phyloP scores from a whole-genome alignment of 163 green algal species.

The Chlorella variabilis region DNA sequence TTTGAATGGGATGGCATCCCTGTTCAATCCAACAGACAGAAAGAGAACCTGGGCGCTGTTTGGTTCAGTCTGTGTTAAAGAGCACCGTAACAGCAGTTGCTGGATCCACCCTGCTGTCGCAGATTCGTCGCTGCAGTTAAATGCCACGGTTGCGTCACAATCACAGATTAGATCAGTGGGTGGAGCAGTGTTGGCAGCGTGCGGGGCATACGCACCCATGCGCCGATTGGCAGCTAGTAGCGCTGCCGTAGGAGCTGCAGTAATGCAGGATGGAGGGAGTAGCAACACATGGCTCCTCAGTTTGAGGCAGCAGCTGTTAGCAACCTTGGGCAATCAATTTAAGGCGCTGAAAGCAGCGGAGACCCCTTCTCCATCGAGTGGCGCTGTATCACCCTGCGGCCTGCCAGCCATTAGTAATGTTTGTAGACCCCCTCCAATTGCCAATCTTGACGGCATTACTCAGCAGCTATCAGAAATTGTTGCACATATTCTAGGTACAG shows the following conservation, averaged over 20 bases:
- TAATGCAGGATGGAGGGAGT: background rate
- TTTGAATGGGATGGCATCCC: too few relatives aligned
- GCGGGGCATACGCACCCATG: background rate
- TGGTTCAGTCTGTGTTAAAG: too few relatives aligned
- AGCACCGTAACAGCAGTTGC: background rate
- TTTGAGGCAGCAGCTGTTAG: background rate
- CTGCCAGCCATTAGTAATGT: background rate
- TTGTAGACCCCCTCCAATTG: background rate
- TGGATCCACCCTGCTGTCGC: conserved; percentile 30
- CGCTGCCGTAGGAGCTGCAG: background rate
- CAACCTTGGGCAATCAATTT: too few relatives aligned
- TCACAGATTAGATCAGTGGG: too few relatives aligned
- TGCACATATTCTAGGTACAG: conserved; percentile 28
- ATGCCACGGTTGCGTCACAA: background rate
- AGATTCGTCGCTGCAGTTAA: conserved; percentile 23
- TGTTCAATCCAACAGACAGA: too few relatives aligned
- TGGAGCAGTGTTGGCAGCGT: background rate
- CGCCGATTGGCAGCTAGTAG: background rate
- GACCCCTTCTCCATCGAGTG: too few relatives aligned
- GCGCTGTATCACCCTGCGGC: too few relatives aligned
- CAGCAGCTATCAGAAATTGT: conserved; percentile 21
- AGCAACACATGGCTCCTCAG: background rate
- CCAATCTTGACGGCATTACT: background rate
- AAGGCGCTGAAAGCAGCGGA: too few relatives aligned
- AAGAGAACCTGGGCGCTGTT: too few relatives aligned